Evolutionary conservation across 2,329 filamentous ascomycete species (phyloP), one percentile per base, ranked within the genome.

Genomic region (Fusarium sp.): DNA sequence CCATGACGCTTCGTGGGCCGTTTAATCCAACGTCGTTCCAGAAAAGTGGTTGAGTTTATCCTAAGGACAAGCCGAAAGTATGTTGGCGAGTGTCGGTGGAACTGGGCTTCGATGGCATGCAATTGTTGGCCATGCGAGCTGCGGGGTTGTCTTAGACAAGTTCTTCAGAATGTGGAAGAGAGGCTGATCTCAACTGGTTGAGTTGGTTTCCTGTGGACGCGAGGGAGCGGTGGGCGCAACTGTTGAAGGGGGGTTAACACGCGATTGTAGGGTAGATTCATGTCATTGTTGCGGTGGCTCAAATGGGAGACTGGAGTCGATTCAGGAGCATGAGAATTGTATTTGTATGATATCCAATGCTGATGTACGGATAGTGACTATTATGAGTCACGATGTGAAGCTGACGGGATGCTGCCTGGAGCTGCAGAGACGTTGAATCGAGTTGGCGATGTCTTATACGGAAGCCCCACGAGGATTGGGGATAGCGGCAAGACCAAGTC

Each of bases 61-160:
- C 47, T 70, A 60, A 31, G 48, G 61, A 63, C 30, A 60, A 70
- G 34, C 56, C 58, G 55, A 58, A 70, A 70, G 62, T 64, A 63
- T 72, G 62, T 67, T 60, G 36, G 15, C 53, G 57, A 70, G 69
- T 51, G 30, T 61, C 48, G 39, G 47, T 30, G 47, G 53, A 18
- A 55, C 39, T 47, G 55, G 50, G 36, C 53, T 57, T 40, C 36
- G 62, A 59, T 46, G 30, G 40, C 12, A 34, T 34, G 31, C 16
- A 31, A 52, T 40, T 30, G 30, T 56, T 41, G 34, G 53, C 39
- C 46, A 71, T 60, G 62, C 51, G 51, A 55, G 39, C 7, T 55
- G 51, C 37, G 68, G 68, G 62, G 54, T 53, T 72, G 68, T 70
- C 68, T 66, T 46, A 72, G 68, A 69, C 68, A 72, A n/a, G 18